Conservation (phyloP, 345 rosid species). For the Brassica incana region DNA sequence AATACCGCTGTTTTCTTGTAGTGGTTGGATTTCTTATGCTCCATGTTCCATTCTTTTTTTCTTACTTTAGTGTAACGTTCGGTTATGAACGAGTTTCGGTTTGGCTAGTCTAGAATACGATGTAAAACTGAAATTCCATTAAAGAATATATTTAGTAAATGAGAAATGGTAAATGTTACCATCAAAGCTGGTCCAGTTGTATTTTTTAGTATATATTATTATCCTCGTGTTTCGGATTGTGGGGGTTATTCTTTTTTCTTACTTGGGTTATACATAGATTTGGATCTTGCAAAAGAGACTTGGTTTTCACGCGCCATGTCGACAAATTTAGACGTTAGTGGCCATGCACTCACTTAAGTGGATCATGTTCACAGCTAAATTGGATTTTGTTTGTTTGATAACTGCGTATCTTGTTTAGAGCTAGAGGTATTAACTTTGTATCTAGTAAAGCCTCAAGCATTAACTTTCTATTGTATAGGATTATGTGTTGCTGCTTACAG, state of each 20-base stretch:
- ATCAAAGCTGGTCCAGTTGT: constrained; percentile 39
- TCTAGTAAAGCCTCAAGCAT: background rate
- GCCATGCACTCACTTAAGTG: constrained; percentile 25
- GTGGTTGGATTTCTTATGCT: background rate
- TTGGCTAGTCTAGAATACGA: constrained; percentile 13
- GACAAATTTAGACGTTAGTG: constrained; percentile 28
- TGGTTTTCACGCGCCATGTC: constrained; percentile 36
- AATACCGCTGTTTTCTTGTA: no score
- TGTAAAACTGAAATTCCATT: background rate
- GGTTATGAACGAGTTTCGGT: constrained; percentile 1
- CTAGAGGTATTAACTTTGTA: background rate
- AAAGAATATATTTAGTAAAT: background rate
- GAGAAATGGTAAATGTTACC: constrained; percentile 28
- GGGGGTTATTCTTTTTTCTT: background rate
- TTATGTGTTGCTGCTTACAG: background rate
- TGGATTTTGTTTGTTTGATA: background rate
- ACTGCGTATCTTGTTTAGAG: background rate
- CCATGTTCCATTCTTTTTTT: background rate
- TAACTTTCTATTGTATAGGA: background rate
- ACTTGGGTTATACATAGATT: constrained; percentile 10
- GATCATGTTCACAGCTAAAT: constrained; percentile 25
- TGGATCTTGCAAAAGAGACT: constrained; percentile 26
- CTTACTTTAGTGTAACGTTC: background rate
- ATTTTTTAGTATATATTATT: background rate
- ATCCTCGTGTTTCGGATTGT: constrained; percentile 34